Base-by-base conservation (phyloP, 2,329 filamentous ascomycete genomes). In the Scopulariopsis brevicaulis region DNA sequence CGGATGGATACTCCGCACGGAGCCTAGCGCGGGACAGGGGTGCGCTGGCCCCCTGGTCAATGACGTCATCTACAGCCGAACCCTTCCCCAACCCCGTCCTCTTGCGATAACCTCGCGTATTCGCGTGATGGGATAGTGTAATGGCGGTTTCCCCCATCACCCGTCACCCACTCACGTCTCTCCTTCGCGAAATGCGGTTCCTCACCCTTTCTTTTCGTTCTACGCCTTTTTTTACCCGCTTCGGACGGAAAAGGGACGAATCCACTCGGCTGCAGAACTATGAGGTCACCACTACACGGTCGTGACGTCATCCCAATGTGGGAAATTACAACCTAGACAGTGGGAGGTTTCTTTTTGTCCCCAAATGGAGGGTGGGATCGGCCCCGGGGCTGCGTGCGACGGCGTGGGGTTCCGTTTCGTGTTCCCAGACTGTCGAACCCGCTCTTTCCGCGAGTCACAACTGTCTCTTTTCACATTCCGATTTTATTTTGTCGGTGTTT, bases 291-390 rank as follows among this genome's bases (percentile, higher is more conserved):
- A 28, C 43, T 56, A n/a, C 54, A 40, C 20, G 6, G 28, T 10
- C 20, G 46, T 56, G 54, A 56, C 54, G 54, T 56, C 54, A 56
- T 25, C 5, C n/a, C 3, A 28, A 46, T 48, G 40, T 28, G 24
- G 18, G 54, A 56, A 56, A 56, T 56, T 55, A 55, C 34, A 18
- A 55, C 53, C 54, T 35, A 40, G 20, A 56, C 28, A 15, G 20
- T 15, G 24, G n/a, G 40, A 48, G 40, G 34, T 11, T 18, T n/a
- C 18, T 37, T 55, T 37, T 43, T n/a, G 40, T 32, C 28, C 28
- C 40, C 40, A 8, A 46, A n/a, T 55, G 22, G 54, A 43, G 52
- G 52, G 35, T 56, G 22, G 37, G 35, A 56, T 56, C 54, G 54
- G 14, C 54, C 20, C n/a, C 8, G 54, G 40, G 28, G 28, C 8